Evolutionary conservation across 371 early-diverging fungal species (phyloP), one percentile per base, ranked within the genome.

Genomic region (Apophysomyces elegans): DNA sequence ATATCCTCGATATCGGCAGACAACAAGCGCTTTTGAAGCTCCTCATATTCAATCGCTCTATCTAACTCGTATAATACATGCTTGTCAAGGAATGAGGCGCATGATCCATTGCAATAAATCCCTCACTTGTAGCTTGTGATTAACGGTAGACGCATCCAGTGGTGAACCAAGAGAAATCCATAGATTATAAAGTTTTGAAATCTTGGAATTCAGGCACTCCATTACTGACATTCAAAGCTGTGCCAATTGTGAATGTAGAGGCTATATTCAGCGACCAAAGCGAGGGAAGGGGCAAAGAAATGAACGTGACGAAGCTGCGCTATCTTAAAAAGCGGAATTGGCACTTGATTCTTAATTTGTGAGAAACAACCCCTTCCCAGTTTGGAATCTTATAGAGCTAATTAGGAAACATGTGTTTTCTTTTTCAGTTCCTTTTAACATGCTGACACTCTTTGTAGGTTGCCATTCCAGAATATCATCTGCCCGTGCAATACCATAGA

Each of bases 1-100:
- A 58, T 59, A 63, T 72, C 72, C 36, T 72, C 72, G 36, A 72
- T 72, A 50, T 72, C 72, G 9, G 68, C 72, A 13, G 57, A 32
- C 18, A 72, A 56, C 35, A 72, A 18, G 11, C 44, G 50, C 45
- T 62, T 56, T 38, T 62, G 62, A 14, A 64, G 56, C 32, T 64
- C 54, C 43, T 72, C 72, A 26, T 72, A 56, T 37, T 61, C 65
- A 26, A 72, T 41, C 5, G 68, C 56, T 54, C 63, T 68, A 56
- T 72, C 72, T 58, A 72, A 21, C 47, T 72, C 72, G 44, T 64
- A 62, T 32, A 68, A 56, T 4, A 72, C 72, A 59, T 67, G 62
- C 72, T 72, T 38, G 21, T 43, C 5, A 47, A 58, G 39, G 32
- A 59, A 47, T 36, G 35, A 65, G 59, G 13, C 12, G 37, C 32